Base-by-base conservation (phyloP, 2,329 filamentous ascomycete species). In the Cryphonectria japonica region DNA sequence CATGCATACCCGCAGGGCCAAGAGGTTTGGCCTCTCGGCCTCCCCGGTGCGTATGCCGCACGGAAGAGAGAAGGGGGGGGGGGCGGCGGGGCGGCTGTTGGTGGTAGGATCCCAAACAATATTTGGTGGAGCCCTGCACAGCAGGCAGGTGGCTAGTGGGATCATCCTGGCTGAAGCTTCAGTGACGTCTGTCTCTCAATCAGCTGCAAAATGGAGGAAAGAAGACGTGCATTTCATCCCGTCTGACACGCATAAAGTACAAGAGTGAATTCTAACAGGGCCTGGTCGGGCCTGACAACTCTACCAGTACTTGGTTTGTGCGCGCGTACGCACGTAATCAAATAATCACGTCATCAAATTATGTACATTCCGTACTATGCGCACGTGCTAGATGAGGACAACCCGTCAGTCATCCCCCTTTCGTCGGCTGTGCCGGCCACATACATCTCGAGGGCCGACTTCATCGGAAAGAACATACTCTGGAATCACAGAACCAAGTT, bases 111-210 rank as follows among this genome's bases (percentile, higher is more conserved):
- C 26, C n/a, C 6, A 32, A 57, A 14, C 54, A 59, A 19, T 19
- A 59, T 16, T 32, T 59, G 59, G 59, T 61, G 59, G 59, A 22
- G 32, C 59, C 19, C 29, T 32, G 32, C 34, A n/a, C 57, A 26
- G 59, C 59, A 39, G 39, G 59, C 59, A 61, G 19, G 59, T 61
- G 22, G 59, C 59, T 61, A 34, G 59, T n/a, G 32, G 59, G 16
- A 39, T 22, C 59, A 39, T 39, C 59, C 59, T 61, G 59, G 34
- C 59, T 61, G 14, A 19, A 19, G 32, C 59, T 19, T 7, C 9
- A 22, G 59, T 39, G 57, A 22, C 57, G 26, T 32, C 34, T 34
- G 8, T 57, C 52, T 32, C 50, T 54, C 50, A 9, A n/a, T 61
- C 19, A 61, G 59, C 32, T 14, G 16, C n/a, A 59, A 19, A 61